phyloP scores from a whole-genome alignment of 495 filamentous ascomycete species.

The Annulohypoxylon stygium region DNA sequence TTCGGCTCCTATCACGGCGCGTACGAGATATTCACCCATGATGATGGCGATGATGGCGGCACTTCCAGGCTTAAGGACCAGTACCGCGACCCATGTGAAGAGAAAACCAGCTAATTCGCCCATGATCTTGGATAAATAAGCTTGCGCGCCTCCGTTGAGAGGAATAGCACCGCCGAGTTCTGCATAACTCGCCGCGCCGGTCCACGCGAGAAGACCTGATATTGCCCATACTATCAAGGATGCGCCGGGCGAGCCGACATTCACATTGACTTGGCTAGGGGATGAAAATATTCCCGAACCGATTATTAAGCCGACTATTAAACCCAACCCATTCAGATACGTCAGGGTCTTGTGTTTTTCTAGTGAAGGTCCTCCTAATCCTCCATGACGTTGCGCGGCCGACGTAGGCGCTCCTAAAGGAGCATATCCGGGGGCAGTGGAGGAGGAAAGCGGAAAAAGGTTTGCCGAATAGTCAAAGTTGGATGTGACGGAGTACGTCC shows the following conservation, averaged over 20 bases:
- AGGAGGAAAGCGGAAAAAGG: constrained; percentile 92
- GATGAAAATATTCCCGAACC: constrained; percentile 98
- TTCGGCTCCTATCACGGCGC: constrained; percentile 85
- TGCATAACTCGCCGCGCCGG: constrained; percentile 94
- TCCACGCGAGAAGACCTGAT: constrained; percentile 94
- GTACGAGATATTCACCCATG: constrained; percentile 95
- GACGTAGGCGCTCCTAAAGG: constrained; percentile 79
- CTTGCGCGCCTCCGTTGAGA: constrained; percentile 92
- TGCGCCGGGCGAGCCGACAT: constrained; percentile 92
- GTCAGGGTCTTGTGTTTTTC: constrained; percentile 97
- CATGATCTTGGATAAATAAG: constrained; percentile 95
- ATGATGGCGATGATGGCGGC: constrained; percentile 97
- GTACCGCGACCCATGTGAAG: constrained; percentile 95
- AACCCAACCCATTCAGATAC: constrained; percentile 90
- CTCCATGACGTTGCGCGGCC: constrained; percentile 59
- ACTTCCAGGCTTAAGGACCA: constrained; percentile 92
- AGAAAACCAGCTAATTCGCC: constrained; percentile 92
- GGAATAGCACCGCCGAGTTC: constrained; percentile 97
- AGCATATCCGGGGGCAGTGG: constrained; percentile 80
- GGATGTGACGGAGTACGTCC: constrained; percentile 89
- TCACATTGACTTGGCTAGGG: constrained; percentile 91
- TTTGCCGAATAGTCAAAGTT: constrained; percentile 94
- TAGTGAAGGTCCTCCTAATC: constrained; percentile 69
- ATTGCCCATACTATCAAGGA: constrained; percentile 90
- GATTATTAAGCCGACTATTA: constrained; percentile 93